Conservation (phyloP, 2,329 filamentous ascomycete genomes). For the Trichothecium roseum region DNA sequence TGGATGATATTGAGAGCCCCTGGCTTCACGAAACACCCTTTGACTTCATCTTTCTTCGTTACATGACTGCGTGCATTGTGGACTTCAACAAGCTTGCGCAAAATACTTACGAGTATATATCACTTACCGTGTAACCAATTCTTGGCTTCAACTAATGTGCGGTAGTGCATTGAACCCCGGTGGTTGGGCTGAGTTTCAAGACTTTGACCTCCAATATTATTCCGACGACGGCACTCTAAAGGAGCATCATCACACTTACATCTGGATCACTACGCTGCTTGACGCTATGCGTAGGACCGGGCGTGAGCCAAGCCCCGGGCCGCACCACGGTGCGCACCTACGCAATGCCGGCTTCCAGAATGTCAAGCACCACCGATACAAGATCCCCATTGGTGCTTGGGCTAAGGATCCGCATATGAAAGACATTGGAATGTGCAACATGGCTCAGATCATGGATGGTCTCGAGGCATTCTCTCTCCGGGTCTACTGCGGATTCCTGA, state of each 20-base stretch:
- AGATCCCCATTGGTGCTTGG: conserved; percentile 25
- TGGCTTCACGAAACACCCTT: conserved; percentile 19
- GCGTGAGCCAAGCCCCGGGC: conserved; percentile 14
- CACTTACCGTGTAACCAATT: not conserved
- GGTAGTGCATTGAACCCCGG: conserved; percentile 21
- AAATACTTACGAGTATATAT: conserved; percentile 12
- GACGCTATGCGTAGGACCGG: conserved; percentile 7
- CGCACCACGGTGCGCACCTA: conserved; percentile 16
- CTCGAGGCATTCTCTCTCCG: conserved; percentile 13
- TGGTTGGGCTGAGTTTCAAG: conserved; percentile 22
- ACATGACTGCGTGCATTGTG: conserved; percentile 18
- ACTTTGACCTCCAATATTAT: conserved; percentile 14
- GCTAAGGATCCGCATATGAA: conserved; percentile 18
- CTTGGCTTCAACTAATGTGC: not conserved
- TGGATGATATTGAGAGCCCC: conserved; percentile 22
- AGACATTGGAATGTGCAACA: conserved; percentile 16
- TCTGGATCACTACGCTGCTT: conserved; percentile 12
- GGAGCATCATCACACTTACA: conserved; percentile 8
- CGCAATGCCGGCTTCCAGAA: conserved; percentile 23
- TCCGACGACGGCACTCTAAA: conserved; percentile 17
- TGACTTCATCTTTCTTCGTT: conserved; percentile 26
- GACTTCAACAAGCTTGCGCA: conserved; percentile 17
- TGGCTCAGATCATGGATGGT: conserved; percentile 9
- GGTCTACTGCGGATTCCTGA: conserved; percentile 16
- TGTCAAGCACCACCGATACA: conserved; percentile 17